Base-by-base conservation (phyloP, 2,329 filamentous ascomycete genomes). In the Talaromyces atroroseus region DNA sequence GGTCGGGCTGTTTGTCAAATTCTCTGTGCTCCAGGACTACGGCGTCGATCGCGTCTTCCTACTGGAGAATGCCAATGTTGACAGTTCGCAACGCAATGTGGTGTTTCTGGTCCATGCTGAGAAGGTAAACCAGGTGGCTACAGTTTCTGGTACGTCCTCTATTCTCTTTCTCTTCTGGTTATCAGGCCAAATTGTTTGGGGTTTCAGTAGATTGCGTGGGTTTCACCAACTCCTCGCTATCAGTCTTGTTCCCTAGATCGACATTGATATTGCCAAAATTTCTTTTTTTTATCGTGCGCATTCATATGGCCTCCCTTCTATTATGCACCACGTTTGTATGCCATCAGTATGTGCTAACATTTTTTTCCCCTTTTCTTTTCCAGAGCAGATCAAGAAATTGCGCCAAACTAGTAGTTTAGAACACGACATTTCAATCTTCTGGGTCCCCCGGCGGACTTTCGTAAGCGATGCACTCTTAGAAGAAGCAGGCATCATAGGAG, bases 11-110 rank as follows among this genome's bases (percentile, higher is more conserved):
- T 87, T 99, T 63, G 90, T 95, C 76, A 96, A 96, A 72, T 95
- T 96, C 68, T 92, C 92, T 21, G 92, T 89, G 10, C 82, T 96
- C 16, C 90, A 97, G 70, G 94, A 99, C 68, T 96, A 97, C 76
- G 95, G 95, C 29, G 92, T 99, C 64, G 92, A 97, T 74, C 95
- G 95, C 73, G 90, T 96, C 63, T 99, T 97, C 78, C 88, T 96
- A 68, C 80, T 99, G 48, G 94, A 99, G 74, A 97, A 96, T 74
- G 84, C 88, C 68, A 97, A 99, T 74, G 87, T 91, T 72, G 92
- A 97, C 74, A 89, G 90, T 18, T 95, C 88, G 67, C 94, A 97
- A 76, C 86, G 89, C 68, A 99, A 96, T 79, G 85, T 99, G 61
- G 83, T 99, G 63, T 99, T 97, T 76, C 83, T 99, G 64, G 89